Conservation (phyloP, 2,329 filamentous ascomycete species). For the Sclerotinia nivalis region DNA sequence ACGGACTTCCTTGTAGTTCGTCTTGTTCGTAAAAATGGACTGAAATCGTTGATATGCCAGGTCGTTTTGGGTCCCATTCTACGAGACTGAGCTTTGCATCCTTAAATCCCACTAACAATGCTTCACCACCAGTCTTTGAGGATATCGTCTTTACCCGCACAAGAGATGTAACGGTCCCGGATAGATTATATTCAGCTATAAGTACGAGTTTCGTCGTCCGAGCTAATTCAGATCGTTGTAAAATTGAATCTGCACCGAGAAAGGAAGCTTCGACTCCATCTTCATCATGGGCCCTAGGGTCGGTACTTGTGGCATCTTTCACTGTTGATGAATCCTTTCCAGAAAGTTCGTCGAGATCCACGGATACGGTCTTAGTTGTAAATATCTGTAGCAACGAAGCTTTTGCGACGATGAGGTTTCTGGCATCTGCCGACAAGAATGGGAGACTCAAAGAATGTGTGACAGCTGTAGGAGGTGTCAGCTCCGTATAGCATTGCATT, state of each 20-base stretch:
- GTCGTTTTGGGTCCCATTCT: constrained; percentile 85
- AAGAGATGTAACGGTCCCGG: constrained; percentile 82
- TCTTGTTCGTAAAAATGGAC: constrained; percentile 99
- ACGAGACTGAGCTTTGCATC: constrained; percentile 92
- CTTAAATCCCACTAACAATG: constrained; percentile 78
- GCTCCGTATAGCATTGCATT: constrained; percentile 98
- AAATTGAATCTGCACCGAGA: constrained; percentile 61
- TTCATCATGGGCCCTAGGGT: constrained; percentile 55
- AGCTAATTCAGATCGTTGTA: constrained; percentile 62
- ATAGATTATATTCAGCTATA: constrained; percentile 77
- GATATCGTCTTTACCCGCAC: constrained; percentile 72
- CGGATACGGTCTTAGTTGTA: constrained; percentile 65
- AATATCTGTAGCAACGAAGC: constrained; percentile 94
- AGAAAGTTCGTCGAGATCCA: constrained; percentile 51
- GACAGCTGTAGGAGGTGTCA: constrained; percentile 91
- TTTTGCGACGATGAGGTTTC: constrained; percentile 88
- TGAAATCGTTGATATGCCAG: constrained; percentile 81
- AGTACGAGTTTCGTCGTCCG: constrained; percentile 78
- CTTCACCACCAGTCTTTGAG: constrained; percentile 79
- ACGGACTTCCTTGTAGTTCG: constrained; percentile 79
- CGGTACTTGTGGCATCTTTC: constrained; percentile 51
- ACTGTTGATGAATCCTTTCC: constrained; percentile 37
- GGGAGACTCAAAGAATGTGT: constrained; percentile 80
- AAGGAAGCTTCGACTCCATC: constrained; percentile 67
- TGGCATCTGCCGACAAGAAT: constrained; percentile 72